Evolutionary conservation across 805 yeast genomes (phyloP), one percentile per base, ranked within the genome.

Genomic region (Kluyveromyces starmeri): DNA sequence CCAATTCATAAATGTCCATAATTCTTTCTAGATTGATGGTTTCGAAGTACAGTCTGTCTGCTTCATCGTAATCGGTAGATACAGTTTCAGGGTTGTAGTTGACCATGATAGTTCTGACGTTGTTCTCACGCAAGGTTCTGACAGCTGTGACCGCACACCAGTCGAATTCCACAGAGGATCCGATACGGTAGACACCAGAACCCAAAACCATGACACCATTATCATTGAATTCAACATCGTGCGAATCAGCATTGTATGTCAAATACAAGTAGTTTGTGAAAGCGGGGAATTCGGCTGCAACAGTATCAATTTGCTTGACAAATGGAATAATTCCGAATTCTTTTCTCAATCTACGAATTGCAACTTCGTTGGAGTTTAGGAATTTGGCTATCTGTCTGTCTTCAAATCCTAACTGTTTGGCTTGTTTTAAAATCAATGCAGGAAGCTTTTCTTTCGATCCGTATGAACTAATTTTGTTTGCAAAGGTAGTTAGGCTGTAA

Each of bases 91-190:
- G 98, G 67, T 89, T 89, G 68, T 92, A 89, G 69, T 89, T 89
- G 54, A 89, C 77, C 96, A 92, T 92, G 55, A 92, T 80, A 27
- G 97, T 89, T 69, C 86, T 89, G 55, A 73, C 68, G 39, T 88
- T 85, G 58, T 76, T 73, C 47, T 81, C 81, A 52, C 98, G 77
- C 56, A 89, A 70, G 26, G 97, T 85, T 65, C 97, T 78, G 44
- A 86, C 92, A 30, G 97, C 92, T 45, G 95, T 75, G 39, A 89
- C 98, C 30, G 97, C 97, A 76, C 98, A 89, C 96, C 97, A 89
- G 67, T 89, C 98, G 58, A 89, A 89, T 65, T 89, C 98, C 42
- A 89, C 98, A 20, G 97, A 89, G 5, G 97, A 92, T 51, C 98
- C 98, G 58, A 89, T 89, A 68, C 98, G 78, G 73, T 89, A 89